Percentiles rank a stretch among this genome's conserved stretches.
These are phyloP conservation scores for Phytophthora fragariae DNA, from an alignment of 352 stramenopile genomes.

Conservation along the genomic window DNA sequence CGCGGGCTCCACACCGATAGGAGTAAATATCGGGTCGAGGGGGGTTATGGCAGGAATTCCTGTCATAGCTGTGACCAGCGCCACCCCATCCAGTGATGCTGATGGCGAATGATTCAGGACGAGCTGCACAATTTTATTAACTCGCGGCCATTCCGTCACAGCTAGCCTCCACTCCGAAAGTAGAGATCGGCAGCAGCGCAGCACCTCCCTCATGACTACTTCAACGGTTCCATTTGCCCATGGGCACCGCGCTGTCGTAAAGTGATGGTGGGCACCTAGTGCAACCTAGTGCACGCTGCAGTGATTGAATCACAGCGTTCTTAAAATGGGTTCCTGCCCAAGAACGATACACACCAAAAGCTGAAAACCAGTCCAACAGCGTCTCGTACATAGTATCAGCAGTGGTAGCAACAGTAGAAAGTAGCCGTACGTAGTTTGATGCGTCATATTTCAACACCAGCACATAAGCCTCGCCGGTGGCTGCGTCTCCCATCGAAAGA, in stretches of 20 bases:
- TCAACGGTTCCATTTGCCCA: slow-evolving; percentile 41
- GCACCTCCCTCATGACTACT: slow-evolving; percentile 27
- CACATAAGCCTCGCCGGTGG: slow-evolving; percentile 23
- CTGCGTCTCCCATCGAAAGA: slow-evolving; percentile 18
- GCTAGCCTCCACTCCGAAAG: slow-evolving; percentile 4
- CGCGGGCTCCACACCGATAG: too few species aligned
- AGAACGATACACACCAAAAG: slow-evolving; percentile 19
- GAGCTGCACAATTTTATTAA: slow-evolving; percentile 3
- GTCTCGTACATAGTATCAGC: neutral
- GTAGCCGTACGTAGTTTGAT: slow-evolving; percentile 33
- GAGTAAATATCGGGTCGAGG: too few species aligned
- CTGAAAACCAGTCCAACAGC: slow-evolving; percentile 36
- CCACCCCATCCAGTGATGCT: too few species aligned
- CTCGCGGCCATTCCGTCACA: neutral
- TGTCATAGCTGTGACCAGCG: too few species aligned
- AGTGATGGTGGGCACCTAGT: slow-evolving; percentile 35
- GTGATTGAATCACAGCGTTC: slow-evolving; percentile 27
- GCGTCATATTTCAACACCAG: slow-evolving; percentile 44
- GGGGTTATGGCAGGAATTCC: too few species aligned
- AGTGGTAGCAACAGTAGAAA: slow-evolving; percentile 13
- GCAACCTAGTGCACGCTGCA: slow-evolving; percentile 2
- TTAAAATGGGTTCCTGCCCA: slow-evolving; percentile 47
- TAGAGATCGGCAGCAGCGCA: slow-evolving; percentile 12
- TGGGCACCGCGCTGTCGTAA: slow-evolving; percentile 29
- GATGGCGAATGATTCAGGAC: slow-evolving; percentile 1